These are phyloP conservation scores for Turritis glabra DNA, from an alignment of 345 rosid genomes.

Conservation along the genomic window DNA sequence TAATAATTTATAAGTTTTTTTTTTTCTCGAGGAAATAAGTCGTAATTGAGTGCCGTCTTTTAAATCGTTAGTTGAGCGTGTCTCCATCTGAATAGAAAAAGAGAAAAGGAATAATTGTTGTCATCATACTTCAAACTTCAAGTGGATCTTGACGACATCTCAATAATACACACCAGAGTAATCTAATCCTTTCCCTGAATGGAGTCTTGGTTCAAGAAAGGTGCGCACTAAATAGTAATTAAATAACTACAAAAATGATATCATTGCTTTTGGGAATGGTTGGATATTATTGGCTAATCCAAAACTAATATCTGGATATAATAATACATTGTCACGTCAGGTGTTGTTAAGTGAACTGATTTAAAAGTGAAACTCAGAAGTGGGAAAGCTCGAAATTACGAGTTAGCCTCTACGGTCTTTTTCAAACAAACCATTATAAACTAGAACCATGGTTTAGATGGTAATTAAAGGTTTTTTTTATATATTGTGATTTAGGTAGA, in stretches of 20 bases:
- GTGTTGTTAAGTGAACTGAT: not conserved
- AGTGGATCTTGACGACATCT: constrained; percentile 28
- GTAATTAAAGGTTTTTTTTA: too few relatives aligned
- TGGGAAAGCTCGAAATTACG: too few relatives aligned
- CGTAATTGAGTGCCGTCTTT: not conserved
- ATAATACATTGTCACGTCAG: not conserved
- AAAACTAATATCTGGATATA: not conserved
- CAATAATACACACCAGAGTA: constrained; percentile 7
- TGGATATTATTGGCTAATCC: not conserved
- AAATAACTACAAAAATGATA: not conserved
- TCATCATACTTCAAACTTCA: constrained; percentile 22
- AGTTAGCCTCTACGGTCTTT: not conserved
- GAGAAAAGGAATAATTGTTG: not conserved
- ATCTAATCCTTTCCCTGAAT: constrained; percentile 1
- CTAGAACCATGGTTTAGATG: too few relatives aligned
- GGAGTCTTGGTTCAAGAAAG: constrained; percentile 3
- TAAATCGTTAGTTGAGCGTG: constrained; percentile 11
- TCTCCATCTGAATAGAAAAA: constrained; percentile 20
- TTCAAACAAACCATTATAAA: not conserved
- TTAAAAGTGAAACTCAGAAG: constrained; percentile 2
- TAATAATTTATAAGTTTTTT: not conserved
- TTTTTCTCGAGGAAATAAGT: not conserved
- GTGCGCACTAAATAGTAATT: not conserved
- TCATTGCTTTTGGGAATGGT: not conserved
- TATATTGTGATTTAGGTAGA: too few relatives aligned